Conservation (phyloP, 2,329 filamentous ascomycete species). For the Neopestalotiopsis sp. region DNA sequence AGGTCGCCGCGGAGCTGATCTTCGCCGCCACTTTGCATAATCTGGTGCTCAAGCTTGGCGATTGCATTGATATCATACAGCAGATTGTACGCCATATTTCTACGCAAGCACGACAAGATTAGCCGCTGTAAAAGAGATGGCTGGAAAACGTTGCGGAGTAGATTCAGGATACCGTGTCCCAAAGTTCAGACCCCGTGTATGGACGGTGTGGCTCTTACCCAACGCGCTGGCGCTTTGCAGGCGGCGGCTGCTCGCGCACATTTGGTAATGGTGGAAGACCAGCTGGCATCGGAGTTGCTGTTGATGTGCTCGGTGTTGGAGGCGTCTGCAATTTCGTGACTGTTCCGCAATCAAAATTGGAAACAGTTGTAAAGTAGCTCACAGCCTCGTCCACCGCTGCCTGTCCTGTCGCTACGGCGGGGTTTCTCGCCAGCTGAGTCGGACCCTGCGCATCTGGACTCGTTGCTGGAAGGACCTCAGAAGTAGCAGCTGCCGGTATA, state of each 20-base stretch:
- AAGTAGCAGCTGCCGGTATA: background rate
- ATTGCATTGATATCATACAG: conserved; percentile 24
- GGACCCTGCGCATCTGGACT: background rate
- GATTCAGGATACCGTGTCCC: background rate
- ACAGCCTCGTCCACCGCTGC: conserved; percentile 1
- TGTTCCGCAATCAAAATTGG: conserved; percentile 18
- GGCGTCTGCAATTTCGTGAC: conserved; percentile 31
- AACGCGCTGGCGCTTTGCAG: conserved; percentile 33
- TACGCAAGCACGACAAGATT: conserved; percentile 15
- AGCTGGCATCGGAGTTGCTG: conserved; percentile 10
- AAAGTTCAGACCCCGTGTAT: background rate
- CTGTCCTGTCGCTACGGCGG: conserved; percentile 13
- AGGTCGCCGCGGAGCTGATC: conserved; percentile 33
- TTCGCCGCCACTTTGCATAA: conserved; percentile 24
- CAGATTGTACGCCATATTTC: conserved; percentile 24
- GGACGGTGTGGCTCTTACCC: conserved; percentile 26
- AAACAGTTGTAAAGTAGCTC: conserved; percentile 12
- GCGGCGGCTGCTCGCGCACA: conserved; percentile 15
- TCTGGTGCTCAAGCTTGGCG: conserved; percentile 19
- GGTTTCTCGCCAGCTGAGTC: background rate
- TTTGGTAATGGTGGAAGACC: conserved; percentile 17
- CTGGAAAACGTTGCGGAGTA: background rate
- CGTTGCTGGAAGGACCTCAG: background rate
- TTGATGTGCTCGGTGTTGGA: conserved; percentile 26
- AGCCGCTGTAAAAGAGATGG: background rate